phyloP scores from a whole-genome alignment of 169 alveolate species.

The Cyclospora cayetanensis region DNA sequence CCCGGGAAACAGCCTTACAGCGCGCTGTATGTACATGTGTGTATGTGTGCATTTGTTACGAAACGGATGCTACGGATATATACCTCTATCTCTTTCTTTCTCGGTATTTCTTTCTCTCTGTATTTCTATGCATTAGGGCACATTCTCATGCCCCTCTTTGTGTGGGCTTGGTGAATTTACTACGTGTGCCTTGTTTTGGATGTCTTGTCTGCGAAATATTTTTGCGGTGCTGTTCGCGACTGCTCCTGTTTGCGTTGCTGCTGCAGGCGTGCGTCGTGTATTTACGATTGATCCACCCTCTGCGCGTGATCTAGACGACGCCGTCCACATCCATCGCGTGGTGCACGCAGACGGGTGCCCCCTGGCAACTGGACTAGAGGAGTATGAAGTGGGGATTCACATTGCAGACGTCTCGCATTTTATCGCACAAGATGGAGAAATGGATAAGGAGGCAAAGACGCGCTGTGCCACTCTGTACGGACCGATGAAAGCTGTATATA shows the following conservation, averaged over 20 bases:
- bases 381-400: constrained; percentile 93
- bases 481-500: not conserved
- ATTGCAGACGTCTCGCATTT: constrained; percentile 97
- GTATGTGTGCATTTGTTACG: too few relatives aligned
- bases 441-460: constrained; percentile 95
- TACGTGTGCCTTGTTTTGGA: too few relatives aligned
- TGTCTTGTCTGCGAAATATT: too few relatives aligned
- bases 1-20: too few relatives aligned
- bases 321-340: constrained; percentile 67
- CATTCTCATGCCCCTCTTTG: too few relatives aligned
- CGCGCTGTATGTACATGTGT: too few relatives aligned
- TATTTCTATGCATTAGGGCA: too few relatives aligned
- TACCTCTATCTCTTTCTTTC: too few relatives aligned
- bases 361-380: not conserved
- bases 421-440: constrained; percentile 88
- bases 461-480: constrained; percentile 92
- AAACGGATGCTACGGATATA: too few relatives aligned
- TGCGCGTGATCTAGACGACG: constrained; percentile 84
- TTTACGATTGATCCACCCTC: constrained; percentile 82
- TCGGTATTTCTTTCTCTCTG: too few relatives aligned
- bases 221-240: not conserved
- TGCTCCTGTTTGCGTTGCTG: constrained; percentile 13
- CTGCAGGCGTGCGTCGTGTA: constrained; percentile 31
- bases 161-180: too few relatives aligned
- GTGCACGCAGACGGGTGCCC: not conserved